These are phyloP conservation scores for Emericellopsis cladophorae DNA, from an alignment of 2,329 filamentous ascomycete genomes.

Conservation along the genomic window DNA sequence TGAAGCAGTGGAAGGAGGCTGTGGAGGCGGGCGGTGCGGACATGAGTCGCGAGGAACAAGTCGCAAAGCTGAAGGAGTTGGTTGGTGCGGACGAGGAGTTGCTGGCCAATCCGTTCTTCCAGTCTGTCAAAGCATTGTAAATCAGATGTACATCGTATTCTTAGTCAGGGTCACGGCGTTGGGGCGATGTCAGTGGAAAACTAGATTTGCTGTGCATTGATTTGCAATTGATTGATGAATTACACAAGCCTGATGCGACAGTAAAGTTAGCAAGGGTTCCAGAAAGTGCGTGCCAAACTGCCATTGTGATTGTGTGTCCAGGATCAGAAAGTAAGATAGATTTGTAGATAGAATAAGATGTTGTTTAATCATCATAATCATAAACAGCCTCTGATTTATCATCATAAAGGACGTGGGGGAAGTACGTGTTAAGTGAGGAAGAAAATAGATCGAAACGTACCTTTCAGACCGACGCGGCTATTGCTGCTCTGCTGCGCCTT, in stretches of 20 bases:
- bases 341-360: conserved; percentile 23
- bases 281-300: background rate
- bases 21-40: conserved; percentile 44
- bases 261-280: background rate
- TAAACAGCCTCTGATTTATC: conserved; percentile 36
- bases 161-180: background rate
- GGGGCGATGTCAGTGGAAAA: background rate
- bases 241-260: background rate
- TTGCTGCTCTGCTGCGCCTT: background rate
- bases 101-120: conserved; percentile 56
- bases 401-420: conserved; percentile 17
- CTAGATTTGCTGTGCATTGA: background rate
- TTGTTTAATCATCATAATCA: conserved; percentile 16
- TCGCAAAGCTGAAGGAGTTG: conserved; percentile 65
- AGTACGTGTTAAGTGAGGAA: background rate
- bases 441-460: conserved; percentile 8
- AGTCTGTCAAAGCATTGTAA: conserved; percentile 45
- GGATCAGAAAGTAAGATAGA: conserved; percentile 5
- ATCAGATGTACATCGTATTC: background rate
- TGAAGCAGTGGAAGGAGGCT: conserved; percentile 69
- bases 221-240: background rate
- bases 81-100: conserved; percentile 60
- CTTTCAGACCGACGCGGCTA: conserved; percentile 4
- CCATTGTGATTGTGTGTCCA: background rate
- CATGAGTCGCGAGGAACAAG: conserved; percentile 64